phyloP scores from a whole-genome alignment of 352 stramenopile genomes.

The Phytophthora tubulina region DNA sequence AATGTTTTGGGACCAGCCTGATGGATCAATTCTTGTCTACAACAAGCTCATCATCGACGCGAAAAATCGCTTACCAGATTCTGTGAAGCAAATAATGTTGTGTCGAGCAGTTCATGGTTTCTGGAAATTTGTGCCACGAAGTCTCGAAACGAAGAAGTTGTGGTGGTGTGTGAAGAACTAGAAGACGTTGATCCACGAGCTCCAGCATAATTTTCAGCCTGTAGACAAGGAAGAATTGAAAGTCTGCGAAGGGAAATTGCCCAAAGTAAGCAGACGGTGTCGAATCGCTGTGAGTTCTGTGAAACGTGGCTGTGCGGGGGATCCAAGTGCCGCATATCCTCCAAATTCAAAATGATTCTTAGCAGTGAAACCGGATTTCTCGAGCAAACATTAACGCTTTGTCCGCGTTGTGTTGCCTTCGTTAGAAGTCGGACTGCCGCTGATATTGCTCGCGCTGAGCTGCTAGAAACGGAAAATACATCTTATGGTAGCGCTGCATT shows the following conservation, averaged over 20 bases:
- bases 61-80: conserved; percentile 30
- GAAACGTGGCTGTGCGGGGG: conserved; percentile 20
- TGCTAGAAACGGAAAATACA: conserved; percentile 18
- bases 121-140: conserved; percentile 38
- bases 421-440: conserved; percentile 21
- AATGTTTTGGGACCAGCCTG: conserved; percentile 31
- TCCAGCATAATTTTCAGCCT: conserved; percentile 8
- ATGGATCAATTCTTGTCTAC: conserved; percentile 33
- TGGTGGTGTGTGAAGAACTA: conserved; percentile 43
- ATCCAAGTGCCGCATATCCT: conserved; percentile 18
- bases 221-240: not conserved
- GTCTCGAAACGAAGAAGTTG: conserved; percentile 37
- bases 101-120: conserved; percentile 23
- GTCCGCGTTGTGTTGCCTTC: conserved; percentile 24
- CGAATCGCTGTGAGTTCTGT: conserved; percentile 36
- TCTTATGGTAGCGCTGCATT: conserved; percentile 21
- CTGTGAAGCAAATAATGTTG: conserved; percentile 27
- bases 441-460: conserved; percentile 23
- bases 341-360: conserved; percentile 33
- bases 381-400: conserved; percentile 32
- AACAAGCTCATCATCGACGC: conserved; percentile 38
- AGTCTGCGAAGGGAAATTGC: conserved; percentile 13
- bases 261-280: not conserved
- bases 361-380: conserved; percentile 30
- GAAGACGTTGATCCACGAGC: conserved; percentile 19